Percentiles rank a stretch among this genome's conserved stretches.
phyloP scores from a whole-genome alignment of 1,284 basidiomycete genomes.

The Pseudozyma hubeiensis region DNA sequence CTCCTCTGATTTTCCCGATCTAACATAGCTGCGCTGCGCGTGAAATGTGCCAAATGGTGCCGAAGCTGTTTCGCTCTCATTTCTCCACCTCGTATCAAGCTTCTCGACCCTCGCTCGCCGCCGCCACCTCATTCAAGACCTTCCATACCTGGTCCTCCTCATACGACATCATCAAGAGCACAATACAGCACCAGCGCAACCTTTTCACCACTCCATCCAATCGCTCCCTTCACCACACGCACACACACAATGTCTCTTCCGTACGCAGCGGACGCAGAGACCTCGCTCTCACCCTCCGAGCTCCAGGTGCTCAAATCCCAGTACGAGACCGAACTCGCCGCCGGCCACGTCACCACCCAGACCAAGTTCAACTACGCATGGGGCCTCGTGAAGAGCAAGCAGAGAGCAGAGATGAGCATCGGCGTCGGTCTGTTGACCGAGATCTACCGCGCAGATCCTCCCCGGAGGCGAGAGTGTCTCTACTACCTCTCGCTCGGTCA shows the following conservation, averaged over 20 bases:
- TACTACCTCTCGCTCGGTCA: constrained; percentile 97
- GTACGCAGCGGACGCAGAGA: constrained; percentile 93
- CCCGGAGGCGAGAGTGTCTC: constrained; percentile 90
- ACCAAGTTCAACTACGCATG: constrained; percentile 96
- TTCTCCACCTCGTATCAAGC: no score
- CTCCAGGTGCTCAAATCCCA: constrained; percentile 86
- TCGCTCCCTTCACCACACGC: background rate
- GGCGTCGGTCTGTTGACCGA: constrained; percentile 93
- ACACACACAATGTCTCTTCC: constrained; percentile 73
- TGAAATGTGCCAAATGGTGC: no score
- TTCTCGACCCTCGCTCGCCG: background rate
- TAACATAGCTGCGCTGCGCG: no score
- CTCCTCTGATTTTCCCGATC: no score
- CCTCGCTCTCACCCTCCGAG: constrained; percentile 87
- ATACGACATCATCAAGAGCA: background rate
- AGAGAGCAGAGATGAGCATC: constrained; percentile 73
- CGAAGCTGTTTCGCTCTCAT: no score
- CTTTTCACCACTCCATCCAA: no score
- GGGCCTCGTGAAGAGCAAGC: constrained; percentile 74
- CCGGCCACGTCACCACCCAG: constrained; percentile 87
- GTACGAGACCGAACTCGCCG: constrained; percentile 85
- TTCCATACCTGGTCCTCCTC: no score
- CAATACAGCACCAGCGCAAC: no score
- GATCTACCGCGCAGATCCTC: constrained; percentile 88
- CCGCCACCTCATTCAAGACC: background rate